phyloP scores from a whole-genome alignment of 169 alveolate species.

The Nephromyces sp. region DNA sequence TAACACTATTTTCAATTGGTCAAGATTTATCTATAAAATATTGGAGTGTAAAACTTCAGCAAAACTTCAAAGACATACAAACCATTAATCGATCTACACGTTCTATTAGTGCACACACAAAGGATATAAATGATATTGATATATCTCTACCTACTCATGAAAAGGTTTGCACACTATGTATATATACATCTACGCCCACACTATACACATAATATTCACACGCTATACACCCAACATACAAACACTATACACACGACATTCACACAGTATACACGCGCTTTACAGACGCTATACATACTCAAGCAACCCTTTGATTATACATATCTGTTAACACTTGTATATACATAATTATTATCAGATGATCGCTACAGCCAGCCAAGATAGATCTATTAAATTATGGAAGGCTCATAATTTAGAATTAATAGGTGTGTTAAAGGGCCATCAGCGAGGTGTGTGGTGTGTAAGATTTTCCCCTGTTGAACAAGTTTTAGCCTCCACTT shows the following conservation, averaged over 20 bases:
- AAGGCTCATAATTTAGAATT: slow-evolving; percentile 25
- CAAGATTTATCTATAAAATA: background rate
- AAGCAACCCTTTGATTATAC: too few species aligned
- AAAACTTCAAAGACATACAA: background rate
- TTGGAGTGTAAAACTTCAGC: background rate
- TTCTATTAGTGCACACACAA: background rate
- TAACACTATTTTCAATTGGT: too few species aligned
- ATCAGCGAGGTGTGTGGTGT: slow-evolving; percentile 53
- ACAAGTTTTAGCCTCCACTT: slow-evolving; percentile 57
- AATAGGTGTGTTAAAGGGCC: slow-evolving; percentile 51
- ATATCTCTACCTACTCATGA: too few species aligned
- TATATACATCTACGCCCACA: too few species aligned
- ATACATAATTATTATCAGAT: too few species aligned
- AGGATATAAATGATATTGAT: background rate
- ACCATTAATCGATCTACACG: background rate
- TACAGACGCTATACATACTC: too few species aligned
- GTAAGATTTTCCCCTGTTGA: slow-evolving; percentile 62
- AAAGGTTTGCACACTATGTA: too few species aligned
- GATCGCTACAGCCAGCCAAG: slow-evolving; percentile 69
- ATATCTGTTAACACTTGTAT: too few species aligned
- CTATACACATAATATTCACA: too few species aligned
- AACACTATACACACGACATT: too few species aligned
- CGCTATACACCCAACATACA: too few species aligned
- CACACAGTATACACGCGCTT: too few species aligned
- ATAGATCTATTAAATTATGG: slow-evolving; percentile 67